Evolutionary conservation across 23 red algal species (phyloP).

Genomic region (Agarophyton chilense): DNA sequence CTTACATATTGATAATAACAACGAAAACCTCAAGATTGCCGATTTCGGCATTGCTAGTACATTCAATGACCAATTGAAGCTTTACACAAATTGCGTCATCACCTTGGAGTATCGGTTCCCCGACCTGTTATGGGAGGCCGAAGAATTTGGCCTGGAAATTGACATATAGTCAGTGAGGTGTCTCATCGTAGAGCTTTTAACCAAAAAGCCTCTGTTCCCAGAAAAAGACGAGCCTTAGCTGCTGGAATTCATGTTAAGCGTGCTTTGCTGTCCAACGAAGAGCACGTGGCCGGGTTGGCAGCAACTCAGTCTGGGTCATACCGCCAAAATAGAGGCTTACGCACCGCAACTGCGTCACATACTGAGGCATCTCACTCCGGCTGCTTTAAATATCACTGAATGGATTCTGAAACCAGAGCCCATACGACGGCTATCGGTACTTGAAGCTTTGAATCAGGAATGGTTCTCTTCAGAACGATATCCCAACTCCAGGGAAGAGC

Average conservation of each 20-base stretch:
- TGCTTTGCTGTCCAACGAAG: conserved; percentile 77
- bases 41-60: conserved; percentile 97
- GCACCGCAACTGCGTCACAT: conserved; percentile 16
- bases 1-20: conserved; percentile 84
- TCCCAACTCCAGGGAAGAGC: conserved; percentile 73
- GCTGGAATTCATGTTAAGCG: conserved; percentile 82
- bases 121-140: conserved; percentile 88
- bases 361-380: conserved; percentile 22
- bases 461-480: conserved; percentile 89
- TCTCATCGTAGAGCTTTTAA: conserved; percentile 87
- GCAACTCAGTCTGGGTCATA: conserved; percentile 62
- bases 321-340: conserved; percentile 40
- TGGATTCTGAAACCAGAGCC: conserved; percentile 77
- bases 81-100: conserved; percentile 92
- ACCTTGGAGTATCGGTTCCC: conserved; percentile 98
- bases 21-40: conserved; percentile 93
- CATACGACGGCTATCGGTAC: conserved; percentile 58
- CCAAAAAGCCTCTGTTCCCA: conserved; percentile 83
- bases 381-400: conserved; percentile 72
- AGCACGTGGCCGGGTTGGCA: conserved; percentile 84
- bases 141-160: conserved; percentile 82
- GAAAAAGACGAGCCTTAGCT: conserved; percentile 89
- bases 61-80: conserved; percentile 62
- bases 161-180: conserved; percentile 99
- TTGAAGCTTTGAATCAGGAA: conserved; percentile 81